These are phyloP conservation scores for Dendrostoma leiphaemia DNA, from an alignment of 2,329 filamentous ascomycete genomes.

Conservation along the genomic window DNA sequence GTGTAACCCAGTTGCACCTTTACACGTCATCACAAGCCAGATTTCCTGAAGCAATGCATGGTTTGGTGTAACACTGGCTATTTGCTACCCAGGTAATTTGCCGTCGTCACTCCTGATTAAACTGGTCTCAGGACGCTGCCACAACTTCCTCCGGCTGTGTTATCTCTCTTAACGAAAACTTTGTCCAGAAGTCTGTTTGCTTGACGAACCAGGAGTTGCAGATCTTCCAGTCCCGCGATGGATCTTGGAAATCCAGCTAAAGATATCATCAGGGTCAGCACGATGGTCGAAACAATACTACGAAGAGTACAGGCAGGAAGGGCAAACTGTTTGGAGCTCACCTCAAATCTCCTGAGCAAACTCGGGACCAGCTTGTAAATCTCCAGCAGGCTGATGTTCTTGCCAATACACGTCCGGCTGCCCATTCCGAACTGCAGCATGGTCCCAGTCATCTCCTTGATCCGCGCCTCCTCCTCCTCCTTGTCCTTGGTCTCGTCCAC, in stretches of 20 bases:
- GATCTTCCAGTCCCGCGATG: slow-evolving; percentile 54
- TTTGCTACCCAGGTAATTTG: no score
- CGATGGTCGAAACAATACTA: no score
- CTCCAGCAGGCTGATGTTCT: slow-evolving; percentile 62
- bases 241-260: slow-evolving; percentile 54
- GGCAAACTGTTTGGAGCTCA: slow-evolving; percentile 40
- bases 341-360: slow-evolving; percentile 64
- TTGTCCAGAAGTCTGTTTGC: slow-evolving; percentile 52
- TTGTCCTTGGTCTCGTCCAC: slow-evolving; percentile 48
- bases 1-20: no score
- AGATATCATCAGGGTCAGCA: neutral
- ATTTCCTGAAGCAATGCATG: no score
- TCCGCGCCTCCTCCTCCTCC: slow-evolving; percentile 46
- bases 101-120: no score
- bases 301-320: slow-evolving; percentile 53
- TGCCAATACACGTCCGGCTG: slow-evolving; percentile 67
- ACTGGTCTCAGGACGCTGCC: no score
- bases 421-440: slow-evolving; percentile 76
- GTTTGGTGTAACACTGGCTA: no score
- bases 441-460: slow-evolving; percentile 66
- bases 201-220: slow-evolving; percentile 65
- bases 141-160: slow-evolving; percentile 33
- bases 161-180: slow-evolving; percentile 42
- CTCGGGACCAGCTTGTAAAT: slow-evolving; percentile 63
- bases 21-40: no score